These are phyloP conservation scores for Sporothrix inflata DNA, from an alignment of 2,329 filamentous ascomycete genomes.

Conservation along the genomic window DNA sequence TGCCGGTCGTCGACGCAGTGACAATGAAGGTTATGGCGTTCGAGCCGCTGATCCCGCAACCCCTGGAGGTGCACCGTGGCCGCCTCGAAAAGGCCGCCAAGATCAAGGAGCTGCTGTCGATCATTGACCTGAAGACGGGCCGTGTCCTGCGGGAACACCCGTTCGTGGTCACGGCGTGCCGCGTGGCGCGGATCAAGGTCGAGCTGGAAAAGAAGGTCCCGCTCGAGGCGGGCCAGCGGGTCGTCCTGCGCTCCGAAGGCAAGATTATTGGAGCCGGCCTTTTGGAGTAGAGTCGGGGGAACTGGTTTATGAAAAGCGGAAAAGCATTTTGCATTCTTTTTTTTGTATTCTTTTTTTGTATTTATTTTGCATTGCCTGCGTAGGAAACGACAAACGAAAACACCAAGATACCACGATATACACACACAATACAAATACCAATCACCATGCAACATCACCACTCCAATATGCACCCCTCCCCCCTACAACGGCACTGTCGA, in stretches of 20 bases:
- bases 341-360: background rate
- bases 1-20: conserved; percentile 73
- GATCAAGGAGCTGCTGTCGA: conserved; percentile 71
- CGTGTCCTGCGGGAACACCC: conserved; percentile 80
- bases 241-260: conserved; percentile 80
- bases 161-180: conserved; percentile 77
- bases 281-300: conserved; percentile 61
- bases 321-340: background rate
- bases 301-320: background rate
- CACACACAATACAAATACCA: background rate
- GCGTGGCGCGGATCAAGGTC: conserved; percentile 75
- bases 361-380: background rate
- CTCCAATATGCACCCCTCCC: background rate
- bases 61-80: conserved; percentile 85
- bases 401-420: conserved; percentile 1
- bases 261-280: conserved; percentile 86
- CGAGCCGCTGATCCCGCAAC: conserved; percentile 85
- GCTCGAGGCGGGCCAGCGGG: conserved; percentile 75
- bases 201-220: conserved; percentile 75
- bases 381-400: background rate
- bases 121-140: conserved; percentile 78
- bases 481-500: conserved; percentile 26
- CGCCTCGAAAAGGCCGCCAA: conserved; percentile 77
- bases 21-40: conserved; percentile 86
- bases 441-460: no score